phyloP scores from a whole-genome alignment of 768 basidiomycete species.

The Dacryopinax primogenitus region DNA sequence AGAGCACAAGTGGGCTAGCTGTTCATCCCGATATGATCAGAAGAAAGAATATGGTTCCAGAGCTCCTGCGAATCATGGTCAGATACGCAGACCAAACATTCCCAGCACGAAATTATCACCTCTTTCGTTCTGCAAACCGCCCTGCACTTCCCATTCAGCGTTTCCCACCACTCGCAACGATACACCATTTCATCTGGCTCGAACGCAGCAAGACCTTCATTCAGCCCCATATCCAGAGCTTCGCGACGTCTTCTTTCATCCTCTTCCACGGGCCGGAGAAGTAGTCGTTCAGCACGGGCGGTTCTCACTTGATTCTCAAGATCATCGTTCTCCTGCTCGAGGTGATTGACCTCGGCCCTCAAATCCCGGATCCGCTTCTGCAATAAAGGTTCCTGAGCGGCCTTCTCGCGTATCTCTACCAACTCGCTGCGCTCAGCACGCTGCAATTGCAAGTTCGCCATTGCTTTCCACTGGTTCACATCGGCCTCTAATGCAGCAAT shows the following conservation, averaged over 20 bases:
- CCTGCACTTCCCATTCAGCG: not conserved
- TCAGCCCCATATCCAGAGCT: not conserved
- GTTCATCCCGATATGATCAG: constrained; percentile 7
- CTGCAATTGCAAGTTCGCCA: not conserved
- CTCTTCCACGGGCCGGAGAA: not conserved
- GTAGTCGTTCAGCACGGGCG: not conserved
- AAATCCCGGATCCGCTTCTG: not conserved
- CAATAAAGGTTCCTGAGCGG: not conserved
- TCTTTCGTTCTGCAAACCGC: not conserved
- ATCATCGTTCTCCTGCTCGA: not conserved
- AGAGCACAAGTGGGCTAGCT: not conserved
- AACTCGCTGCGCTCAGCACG: not conserved
- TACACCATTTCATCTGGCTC: constrained; percentile 1
- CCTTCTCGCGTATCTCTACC: not conserved
- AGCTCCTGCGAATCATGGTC: not conserved
- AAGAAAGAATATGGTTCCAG: constrained; percentile 1
- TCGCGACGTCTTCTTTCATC: not conserved
- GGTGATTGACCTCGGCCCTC: not conserved
- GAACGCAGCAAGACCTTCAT: not conserved
- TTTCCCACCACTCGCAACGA: constrained; percentile 6
- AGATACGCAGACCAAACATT: not conserved
- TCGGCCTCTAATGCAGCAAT: not conserved
- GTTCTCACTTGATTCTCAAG: not conserved
- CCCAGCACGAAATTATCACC: not conserved
- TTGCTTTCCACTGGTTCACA: not conserved